Evolutionary conservation across 2,329 filamentous ascomycete species (phyloP), one percentile per base, ranked within the genome.

Genomic region (Ceratocystis colombiana): DNA sequence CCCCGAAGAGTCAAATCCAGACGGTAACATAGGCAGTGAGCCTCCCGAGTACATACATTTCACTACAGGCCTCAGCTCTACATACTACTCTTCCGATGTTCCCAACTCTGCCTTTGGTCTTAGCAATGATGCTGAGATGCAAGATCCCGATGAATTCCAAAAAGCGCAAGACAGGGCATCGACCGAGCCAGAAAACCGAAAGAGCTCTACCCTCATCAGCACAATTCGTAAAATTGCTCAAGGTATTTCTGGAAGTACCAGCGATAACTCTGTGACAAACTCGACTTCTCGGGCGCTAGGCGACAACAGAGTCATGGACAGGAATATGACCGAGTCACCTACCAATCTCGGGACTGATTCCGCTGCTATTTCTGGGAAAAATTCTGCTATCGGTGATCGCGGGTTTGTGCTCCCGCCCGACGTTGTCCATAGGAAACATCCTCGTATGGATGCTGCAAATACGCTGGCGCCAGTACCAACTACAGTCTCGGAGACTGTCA

Each of bases 271-370:
- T 37, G 55, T 41, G 15, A 61, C 53, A 33, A 55, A 50, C 25
- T 12, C 41, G 53, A 48, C 20, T 25, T 46, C 44, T 61, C 53
- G 62, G 5, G 37, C 10, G 17, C 45, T 30, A 33, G 45, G 44
- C 15, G 41, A 45, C 22, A 28, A 50, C 8, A 20, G 22, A 22
- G 64, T 70, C 41, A 63, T 50, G 12, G 57, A 64, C n/a, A 61
- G 57, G 22, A 61, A 37, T 17, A 20, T 68, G 7, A 68, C 67
- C 15, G 67, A 68, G 61, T 68, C 69, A 22, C 68, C 69, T 15
- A 59, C 53, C 72, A 28, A 71, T 74, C 62, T 72, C 72, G 22
- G 72, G 74, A 57, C 72, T 75, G 12, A 65, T 67, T 20, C 48
- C 25, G 22, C 48, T 53, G 8, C 20, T 15, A 25, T 28, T 28